A percentile compares a stretch with the other conserved stretches of the same genome.
phyloP scores from a whole-genome alignment of 169 alveolate species.

The Plasmodium falciparum region DNA sequence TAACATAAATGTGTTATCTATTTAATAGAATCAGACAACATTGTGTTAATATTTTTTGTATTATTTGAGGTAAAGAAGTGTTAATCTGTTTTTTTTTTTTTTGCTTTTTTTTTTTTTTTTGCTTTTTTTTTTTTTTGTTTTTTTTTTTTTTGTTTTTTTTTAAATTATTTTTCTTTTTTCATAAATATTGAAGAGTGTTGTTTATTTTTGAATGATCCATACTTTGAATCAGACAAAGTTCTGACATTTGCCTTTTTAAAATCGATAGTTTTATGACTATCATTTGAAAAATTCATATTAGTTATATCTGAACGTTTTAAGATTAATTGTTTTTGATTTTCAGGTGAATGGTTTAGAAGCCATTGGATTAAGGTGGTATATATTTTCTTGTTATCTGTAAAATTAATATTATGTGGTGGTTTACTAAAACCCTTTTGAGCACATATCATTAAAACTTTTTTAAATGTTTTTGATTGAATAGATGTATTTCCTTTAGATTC shows the following conservation, averaged over 20 bases:
- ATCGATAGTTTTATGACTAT: slow-evolving; percentile 19
- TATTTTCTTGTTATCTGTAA: slow-evolving; percentile 60
- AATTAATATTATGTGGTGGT: slow-evolving; percentile 68
- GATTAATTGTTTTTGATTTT: slow-evolving; percentile 25
- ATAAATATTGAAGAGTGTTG: slow-evolving; percentile 22
- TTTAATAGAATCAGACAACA: slow-evolving; percentile 5
- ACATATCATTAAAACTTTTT: slow-evolving; percentile 53
- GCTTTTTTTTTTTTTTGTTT: too few species aligned
- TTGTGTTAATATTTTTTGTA: slow-evolving; percentile 16
- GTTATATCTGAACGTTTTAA: slow-evolving; percentile 1
- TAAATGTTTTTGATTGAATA: slow-evolving; percentile 37
- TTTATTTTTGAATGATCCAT: slow-evolving; percentile 15
- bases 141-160: background rate
- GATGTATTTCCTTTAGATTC: slow-evolving; percentile 63
- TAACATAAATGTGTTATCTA: slow-evolving; percentile 11
- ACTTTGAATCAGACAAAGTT: slow-evolving; percentile 11
- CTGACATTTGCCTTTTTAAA: slow-evolving; percentile 1
- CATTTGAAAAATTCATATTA: background rate
- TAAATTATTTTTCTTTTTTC: slow-evolving; percentile 5
- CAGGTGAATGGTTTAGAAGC: slow-evolving; percentile 58
- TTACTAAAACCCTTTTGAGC: slow-evolving; percentile 66
- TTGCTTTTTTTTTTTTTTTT: too few species aligned
- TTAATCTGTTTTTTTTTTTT: too few species aligned
- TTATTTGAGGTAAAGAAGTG: background rate
- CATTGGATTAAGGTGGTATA: slow-evolving; percentile 16